Conservation (phyloP, 164 flowering plant genomes). For the Vitis amurensis region DNA sequence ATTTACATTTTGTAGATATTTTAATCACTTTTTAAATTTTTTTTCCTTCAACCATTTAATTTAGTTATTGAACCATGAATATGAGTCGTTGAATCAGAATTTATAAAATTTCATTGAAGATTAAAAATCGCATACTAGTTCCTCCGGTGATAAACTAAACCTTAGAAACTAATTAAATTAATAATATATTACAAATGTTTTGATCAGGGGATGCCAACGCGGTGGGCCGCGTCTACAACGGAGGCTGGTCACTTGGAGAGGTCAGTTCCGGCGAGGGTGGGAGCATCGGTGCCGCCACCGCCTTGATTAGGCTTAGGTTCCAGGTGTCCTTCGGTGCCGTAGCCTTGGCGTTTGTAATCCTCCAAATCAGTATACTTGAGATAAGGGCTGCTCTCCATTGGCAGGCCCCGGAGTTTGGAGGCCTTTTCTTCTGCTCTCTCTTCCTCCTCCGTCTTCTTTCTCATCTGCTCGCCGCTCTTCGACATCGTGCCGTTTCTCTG, state of each 20-base stretch:
- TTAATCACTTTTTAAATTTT: no score
- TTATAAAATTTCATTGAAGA: no score
- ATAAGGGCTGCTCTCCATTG: slow-evolving; percentile 25
- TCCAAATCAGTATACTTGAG: slow-evolving; percentile 19
- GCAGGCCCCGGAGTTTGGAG: slow-evolving; percentile 8
- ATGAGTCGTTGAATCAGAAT: no score
- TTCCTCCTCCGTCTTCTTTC: background rate
- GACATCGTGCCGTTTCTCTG: background rate
- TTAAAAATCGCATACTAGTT: no score
- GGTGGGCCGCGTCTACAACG: no score
- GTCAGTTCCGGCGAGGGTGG: slow-evolving; percentile 19
- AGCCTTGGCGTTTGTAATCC: slow-evolving; percentile 24
- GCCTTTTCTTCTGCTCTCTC: background rate
- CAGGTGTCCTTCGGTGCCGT: slow-evolving; percentile 25
- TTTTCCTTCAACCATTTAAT: no score
- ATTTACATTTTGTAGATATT: no score
- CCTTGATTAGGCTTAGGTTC: slow-evolving; percentile 16
- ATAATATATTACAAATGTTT: no score
- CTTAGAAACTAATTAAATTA: no score
- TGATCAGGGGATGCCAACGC: no score
- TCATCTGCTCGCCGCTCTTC: slow-evolving; percentile 4
- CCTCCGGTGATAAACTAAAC: no score
- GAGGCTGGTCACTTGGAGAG: background rate
- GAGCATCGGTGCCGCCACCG: slow-evolving; percentile 20
- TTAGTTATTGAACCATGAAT: no score